Base-by-base conservation (phyloP, 345 rosid species). In the Garcia nutans region DNA sequence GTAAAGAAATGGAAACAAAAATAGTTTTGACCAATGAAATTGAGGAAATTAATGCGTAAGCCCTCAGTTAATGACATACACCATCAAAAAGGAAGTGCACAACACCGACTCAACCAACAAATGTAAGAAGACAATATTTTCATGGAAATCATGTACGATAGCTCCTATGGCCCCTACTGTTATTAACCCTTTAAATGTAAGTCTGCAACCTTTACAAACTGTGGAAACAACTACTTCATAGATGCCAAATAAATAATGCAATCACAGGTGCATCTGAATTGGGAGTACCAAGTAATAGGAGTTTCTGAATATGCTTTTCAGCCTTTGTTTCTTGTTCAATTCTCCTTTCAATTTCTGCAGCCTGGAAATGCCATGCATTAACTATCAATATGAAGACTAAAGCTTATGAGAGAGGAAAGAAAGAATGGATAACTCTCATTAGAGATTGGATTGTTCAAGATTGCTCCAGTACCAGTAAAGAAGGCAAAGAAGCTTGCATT, bases 271-370 rank as follows among this genome's bases (percentile, higher is more conserved):
- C 44, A 82, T 58, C 45, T 10, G 65, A 65, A 52, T 54, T 57
- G 55, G 33, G 78, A 77, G 47, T 79, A 92, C 99, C 99, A 84
- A 96, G 97, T 52, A 96, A 89, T 11, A 96, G 88, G 78, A 96
- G 95, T 81, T 92, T 96, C 64, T 93, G 93, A 75, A 93, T 89
- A 81, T 96, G 99, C 82, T 86, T 93, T 80, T 96, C 99, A 19
- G 97, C 97, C 78, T 92, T 92, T 20, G 96, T 87, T 81, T 93
- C 99, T 86, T 88, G 99, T 73, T 93, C 94, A 63, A 96, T 96
- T 78, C 99, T 87, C 83, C 97, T 90, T 81, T 96, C 99, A 24
- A 96, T 93, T 77, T 93, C 97, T 77, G 85, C 95, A 67, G 93
- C 90, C 98, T 96, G 82, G 12, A 79, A 74, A 80, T 54, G 56